Conservation (phyloP, 2,329 filamentous ascomycete genomes). For the Trichoderma harzianum region DNA sequence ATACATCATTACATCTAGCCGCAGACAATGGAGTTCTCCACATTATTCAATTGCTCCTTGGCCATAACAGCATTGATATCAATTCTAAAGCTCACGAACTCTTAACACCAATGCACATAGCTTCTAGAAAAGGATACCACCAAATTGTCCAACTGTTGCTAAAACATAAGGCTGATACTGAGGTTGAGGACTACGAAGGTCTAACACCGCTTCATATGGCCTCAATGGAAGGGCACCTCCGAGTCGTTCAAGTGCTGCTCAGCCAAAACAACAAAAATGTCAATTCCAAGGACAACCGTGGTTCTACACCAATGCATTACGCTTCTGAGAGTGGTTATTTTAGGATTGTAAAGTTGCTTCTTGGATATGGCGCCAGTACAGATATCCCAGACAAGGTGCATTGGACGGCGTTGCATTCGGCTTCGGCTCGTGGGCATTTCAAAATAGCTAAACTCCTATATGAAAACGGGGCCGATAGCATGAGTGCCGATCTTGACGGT, state of each 20-base stretch:
- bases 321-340: not conserved
- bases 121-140: not conserved
- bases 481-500: not conserved
- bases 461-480: not conserved
- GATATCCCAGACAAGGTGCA: too few relatives aligned
- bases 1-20: too few relatives aligned
- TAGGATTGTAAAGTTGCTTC: not conserved
- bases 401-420: not conserved
- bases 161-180: too few relatives aligned
- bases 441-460: not conserved
- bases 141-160: not conserved
- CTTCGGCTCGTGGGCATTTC: not conserved
- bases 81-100: not conserved
- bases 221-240: not conserved
- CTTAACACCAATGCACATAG: not conserved
- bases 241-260: not conserved
- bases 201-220: too few relatives aligned
- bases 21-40: too few relatives aligned
- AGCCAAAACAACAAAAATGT: too few relatives aligned
- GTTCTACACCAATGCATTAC: not conserved
- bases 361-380: not conserved
- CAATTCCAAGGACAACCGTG: too few relatives aligned
- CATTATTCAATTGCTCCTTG: too few relatives aligned
- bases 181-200: too few relatives aligned
- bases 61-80: not conserved